Conservation (phyloP, 2,329 filamentous ascomycete genomes). For the Botrytis tulipae region DNA sequence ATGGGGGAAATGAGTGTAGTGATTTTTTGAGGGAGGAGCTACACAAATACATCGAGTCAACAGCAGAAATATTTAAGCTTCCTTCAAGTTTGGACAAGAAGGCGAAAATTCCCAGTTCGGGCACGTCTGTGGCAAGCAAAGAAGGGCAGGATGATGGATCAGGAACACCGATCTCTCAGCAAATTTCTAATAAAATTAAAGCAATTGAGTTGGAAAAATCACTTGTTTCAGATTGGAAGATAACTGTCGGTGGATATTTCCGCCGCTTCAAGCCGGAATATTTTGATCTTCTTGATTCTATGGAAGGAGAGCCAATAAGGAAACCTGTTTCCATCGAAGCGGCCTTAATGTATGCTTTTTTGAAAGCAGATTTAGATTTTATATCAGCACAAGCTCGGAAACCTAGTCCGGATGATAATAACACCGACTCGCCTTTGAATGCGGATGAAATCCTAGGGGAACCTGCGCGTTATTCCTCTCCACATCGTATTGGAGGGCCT, state of each 20-base stretch:
- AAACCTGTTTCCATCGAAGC: conserved; percentile 65
- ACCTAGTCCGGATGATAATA: conserved; percentile 67
- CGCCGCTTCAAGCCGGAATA: conserved; percentile 80
- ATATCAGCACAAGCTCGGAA: conserved; percentile 85
- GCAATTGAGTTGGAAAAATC: conserved; percentile 67
- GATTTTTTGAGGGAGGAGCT: conserved; percentile 80
- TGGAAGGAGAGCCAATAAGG: conserved; percentile 33
- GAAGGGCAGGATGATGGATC: conserved; percentile 49
- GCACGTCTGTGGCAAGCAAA: conserved; percentile 47
- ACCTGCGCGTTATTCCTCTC: conserved; percentile 53
- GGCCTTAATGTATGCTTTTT: conserved; percentile 85
- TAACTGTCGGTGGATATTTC: conserved; percentile 90
- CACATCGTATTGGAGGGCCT: conserved; percentile 66
- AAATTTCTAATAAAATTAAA: conserved; percentile 49
- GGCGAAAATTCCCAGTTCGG: conserved; percentile 53
- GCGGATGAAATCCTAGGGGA: conserved; percentile 77
- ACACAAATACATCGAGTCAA: conserved; percentile 84
- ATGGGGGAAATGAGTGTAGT: conserved; percentile 87
- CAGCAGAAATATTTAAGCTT: conserved; percentile 73
- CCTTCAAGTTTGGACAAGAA: conserved; percentile 66
- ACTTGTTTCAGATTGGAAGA: conserved; percentile 75
- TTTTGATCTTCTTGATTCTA: conserved; percentile 52
- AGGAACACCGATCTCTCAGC: conserved; percentile 42
- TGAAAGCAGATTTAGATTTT: conserved; percentile 93
- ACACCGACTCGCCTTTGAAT: conserved; percentile 77